Evolutionary conservation across 352 stramenopile species (phyloP).

Genomic region (Phytopythium boreale): DNA sequence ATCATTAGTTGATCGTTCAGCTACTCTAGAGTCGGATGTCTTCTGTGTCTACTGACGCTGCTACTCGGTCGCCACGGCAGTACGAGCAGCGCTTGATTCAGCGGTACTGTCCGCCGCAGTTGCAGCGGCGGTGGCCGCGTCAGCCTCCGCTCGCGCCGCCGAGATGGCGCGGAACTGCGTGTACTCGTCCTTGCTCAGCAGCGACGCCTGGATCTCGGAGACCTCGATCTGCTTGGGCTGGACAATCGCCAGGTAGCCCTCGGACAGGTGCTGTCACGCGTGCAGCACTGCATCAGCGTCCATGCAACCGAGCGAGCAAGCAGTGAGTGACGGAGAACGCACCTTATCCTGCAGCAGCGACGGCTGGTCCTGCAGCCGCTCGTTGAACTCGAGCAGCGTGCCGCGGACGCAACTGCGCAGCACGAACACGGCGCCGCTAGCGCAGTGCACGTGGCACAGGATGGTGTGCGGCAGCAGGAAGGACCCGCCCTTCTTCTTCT

Average conservation of each 20-base stretch:
- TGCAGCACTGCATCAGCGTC: background rate
- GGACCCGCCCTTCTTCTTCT: constrained; percentile 86
- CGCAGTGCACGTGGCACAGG: constrained; percentile 63
- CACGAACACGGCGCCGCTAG: constrained; percentile 53
- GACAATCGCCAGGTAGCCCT: constrained; percentile 80
- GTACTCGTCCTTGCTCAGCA: constrained; percentile 80
- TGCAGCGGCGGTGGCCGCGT: background rate
- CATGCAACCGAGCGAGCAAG: constrained; percentile 3
- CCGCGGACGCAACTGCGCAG: constrained; percentile 82
- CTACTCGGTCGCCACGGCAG: background rate
- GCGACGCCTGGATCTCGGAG: constrained; percentile 76
- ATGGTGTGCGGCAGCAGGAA: constrained; percentile 70
- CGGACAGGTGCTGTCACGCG: constrained; percentile 42
- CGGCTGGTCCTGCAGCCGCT: constrained; percentile 51
- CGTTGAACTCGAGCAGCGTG: constrained; percentile 78
- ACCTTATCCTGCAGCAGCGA: constrained; percentile 60
- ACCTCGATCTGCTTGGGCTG: constrained; percentile 80
- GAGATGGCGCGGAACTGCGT: constrained; percentile 57
- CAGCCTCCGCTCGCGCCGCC: background rate
- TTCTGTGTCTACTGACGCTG: background rate
- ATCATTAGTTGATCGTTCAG: background rate
- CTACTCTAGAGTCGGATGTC: background rate
- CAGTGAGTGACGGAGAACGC: background rate
- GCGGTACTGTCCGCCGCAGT: background rate
- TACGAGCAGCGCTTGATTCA: background rate